These are phyloP conservation scores for Pseudocercospora cruenta DNA, from an alignment of 2,329 filamentous ascomycete genomes.

Conservation along the genomic window DNA sequence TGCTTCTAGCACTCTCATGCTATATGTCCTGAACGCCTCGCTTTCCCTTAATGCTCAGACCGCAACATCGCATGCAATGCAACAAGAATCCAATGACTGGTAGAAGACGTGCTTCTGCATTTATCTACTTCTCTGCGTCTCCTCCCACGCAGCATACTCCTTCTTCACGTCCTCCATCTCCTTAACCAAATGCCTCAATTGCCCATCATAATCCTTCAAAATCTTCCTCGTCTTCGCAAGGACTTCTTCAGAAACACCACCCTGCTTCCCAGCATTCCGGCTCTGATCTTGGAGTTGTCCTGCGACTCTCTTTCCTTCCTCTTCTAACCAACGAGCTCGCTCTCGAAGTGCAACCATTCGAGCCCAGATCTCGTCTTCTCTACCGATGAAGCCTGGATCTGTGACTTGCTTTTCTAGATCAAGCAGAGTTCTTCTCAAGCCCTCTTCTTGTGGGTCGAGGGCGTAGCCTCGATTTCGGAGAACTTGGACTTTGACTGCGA, in stretches of 20 bases:
- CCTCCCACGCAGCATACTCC: slow-evolving; percentile 62
- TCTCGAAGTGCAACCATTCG: slow-evolving; percentile 74
- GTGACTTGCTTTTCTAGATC: slow-evolving; percentile 70
- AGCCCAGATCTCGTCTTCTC: slow-evolving; percentile 85
- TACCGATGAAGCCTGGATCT: slow-evolving; percentile 73
- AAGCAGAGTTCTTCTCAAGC: slow-evolving; percentile 71
- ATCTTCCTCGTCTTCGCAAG: slow-evolving; percentile 78
- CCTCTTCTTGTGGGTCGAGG: slow-evolving; percentile 77
- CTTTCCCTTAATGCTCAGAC: neutral
- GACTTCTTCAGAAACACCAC: slow-evolving; percentile 69
- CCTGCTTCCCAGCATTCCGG: slow-evolving; percentile 51
- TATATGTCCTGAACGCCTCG: neutral
- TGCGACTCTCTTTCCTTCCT: slow-evolving; percentile 72
- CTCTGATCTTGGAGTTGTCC: slow-evolving; percentile 45
- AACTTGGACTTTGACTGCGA: slow-evolving; percentile 80
- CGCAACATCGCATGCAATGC: neutral
- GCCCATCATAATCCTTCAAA: slow-evolving; percentile 78
- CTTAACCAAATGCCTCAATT: slow-evolving; percentile 73
- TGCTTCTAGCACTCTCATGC: neutral
- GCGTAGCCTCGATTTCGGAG: slow-evolving; percentile 80
- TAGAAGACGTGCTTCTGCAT: neutral
- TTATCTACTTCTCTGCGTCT: slow-evolving; percentile 1
- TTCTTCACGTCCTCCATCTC: slow-evolving; percentile 62
- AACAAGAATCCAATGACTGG: neutral
- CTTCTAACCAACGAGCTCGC: slow-evolving; percentile 71